Base-by-base conservation (phyloP, 345 rosid genomes). In the Arabidopsis suecica region DNA sequence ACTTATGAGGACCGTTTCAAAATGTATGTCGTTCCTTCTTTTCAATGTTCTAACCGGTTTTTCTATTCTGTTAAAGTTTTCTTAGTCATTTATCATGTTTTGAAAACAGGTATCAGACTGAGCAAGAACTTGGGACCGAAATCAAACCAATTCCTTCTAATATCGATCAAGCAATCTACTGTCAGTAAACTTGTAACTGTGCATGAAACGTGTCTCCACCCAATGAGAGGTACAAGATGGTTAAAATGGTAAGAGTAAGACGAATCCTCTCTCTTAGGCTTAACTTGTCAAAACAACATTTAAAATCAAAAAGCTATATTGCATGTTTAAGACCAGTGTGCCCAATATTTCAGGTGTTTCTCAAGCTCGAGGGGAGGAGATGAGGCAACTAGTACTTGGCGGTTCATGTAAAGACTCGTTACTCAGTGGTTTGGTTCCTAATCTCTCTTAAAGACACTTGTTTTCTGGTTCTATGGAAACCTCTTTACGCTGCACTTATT, bases 101-200 rank as follows among this genome's bases (percentile, higher is more conserved):
- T 20, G 18, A 34, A 9, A 61, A 76, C 96, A 96, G 99, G 96
- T 96, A 96, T 78, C 92, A 96, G 91, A 96, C 94, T 78, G 99
- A 96, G 80, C 99, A 93, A 82, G 99, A 96, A 83, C 98, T 96
- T 67, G 99, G 99, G 37, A 96, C 98, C 49, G 97, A 96, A 84
- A 93, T 96, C 70, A 96, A 96, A 84, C 96, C 92, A 83, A 96
- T 96, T 78, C 98, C 99, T 65, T 96, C 98, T 3, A 91, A 86
- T 70, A 89, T 96, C 60, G 99, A 96, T 82, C 91, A 81, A 85
- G 96, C 89, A 69, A 93, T 93, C 63, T 96, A 96, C 80, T 96
- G 98, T 84, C 91, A 73, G 81, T 93, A 83, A 84, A 49, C 80
- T 65, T 71, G 59, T 64, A 30, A 38, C 72, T 9, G 62, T 14